A percentile compares a stretch with the other conserved stretches of the same genome.
Evolutionary conservation across 441 rosid species (phyloP).

Genomic region (Euphorbia schlechtendalii): DNA sequence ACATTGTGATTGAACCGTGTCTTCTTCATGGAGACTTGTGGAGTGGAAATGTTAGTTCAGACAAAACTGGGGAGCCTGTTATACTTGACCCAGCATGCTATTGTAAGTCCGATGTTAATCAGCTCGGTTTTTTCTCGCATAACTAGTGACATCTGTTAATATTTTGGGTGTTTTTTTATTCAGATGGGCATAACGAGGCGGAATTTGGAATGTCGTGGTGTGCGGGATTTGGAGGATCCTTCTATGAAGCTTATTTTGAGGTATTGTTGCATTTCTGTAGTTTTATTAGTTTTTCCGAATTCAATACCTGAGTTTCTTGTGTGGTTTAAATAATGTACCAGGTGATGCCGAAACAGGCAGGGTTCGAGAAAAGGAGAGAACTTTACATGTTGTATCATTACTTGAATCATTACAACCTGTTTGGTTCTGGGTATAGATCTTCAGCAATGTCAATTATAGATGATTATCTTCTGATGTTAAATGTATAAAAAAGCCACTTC

Average conservation of each 20-base stretch:
- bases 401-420: slow-evolving; percentile 86
- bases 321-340: slow-evolving; percentile 19
- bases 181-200: slow-evolving; percentile 94
- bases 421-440: slow-evolving; percentile 82
- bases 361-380: slow-evolving; percentile 77
- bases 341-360: slow-evolving; percentile 84
- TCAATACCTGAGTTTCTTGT: background rate
- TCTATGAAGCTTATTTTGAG: slow-evolving; percentile 74
- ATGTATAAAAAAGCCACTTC: slow-evolving; percentile 29
- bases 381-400: slow-evolving; percentile 76
- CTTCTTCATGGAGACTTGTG: slow-evolving; percentile 93
- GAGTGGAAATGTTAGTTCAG: slow-evolving; percentile 84
- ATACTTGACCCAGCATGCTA: slow-evolving; percentile 97
- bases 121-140: background rate
- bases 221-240: slow-evolving; percentile 81
- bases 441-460: slow-evolving; percentile 80
- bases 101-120: slow-evolving; percentile 37
- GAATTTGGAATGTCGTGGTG: slow-evolving; percentile 99
- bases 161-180: slow-evolving; percentile 5
- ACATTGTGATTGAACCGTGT: slow-evolving; percentile 60
- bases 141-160: background rate
- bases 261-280: slow-evolving; percentile 27
- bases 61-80: slow-evolving; percentile 70
- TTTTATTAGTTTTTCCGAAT: background rate
- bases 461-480: slow-evolving; percentile 54